These are phyloP conservation scores for Sporothrix schenckii DNA, from an alignment of 2,329 filamentous ascomycete genomes.

Conservation along the genomic window DNA sequence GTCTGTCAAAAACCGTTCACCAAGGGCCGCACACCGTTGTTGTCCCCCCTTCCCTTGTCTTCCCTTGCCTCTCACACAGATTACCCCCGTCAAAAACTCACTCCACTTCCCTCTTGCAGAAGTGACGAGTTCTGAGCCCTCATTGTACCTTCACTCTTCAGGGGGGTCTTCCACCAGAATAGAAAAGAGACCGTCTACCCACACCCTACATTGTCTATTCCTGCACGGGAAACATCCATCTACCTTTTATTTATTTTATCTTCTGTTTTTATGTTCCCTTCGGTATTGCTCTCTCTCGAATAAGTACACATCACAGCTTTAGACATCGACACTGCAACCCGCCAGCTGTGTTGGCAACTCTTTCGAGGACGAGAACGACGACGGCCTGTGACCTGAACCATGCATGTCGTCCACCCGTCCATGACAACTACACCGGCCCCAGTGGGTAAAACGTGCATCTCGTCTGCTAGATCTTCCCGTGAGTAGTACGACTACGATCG, in stretches of 20 bases:
- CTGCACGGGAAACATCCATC: conserved; percentile 8
- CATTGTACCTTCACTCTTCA: conserved; percentile 22
- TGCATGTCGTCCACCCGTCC: conserved; percentile 53
- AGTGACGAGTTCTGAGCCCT: conserved; percentile 22
- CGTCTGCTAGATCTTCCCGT: neutral
- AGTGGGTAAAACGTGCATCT: conserved; percentile 15
- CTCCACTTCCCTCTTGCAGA: conserved; percentile 25
- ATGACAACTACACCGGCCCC: conserved; percentile 40
- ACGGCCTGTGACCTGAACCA: conserved; percentile 48
- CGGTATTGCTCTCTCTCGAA: neutral
- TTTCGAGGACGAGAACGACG: conserved; percentile 39
- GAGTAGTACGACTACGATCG: neutral
- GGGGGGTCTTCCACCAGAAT: conserved; percentile 16
- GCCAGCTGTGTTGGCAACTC: neutral
- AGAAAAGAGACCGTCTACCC: conserved; percentile 26
- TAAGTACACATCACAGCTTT: neutral
- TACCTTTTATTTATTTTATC: neutral
- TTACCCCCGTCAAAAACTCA: conserved; percentile 21
- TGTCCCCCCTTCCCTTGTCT: conserved; percentile 6
- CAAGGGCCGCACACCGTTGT: conserved; percentile 19
- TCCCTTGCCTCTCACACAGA: conserved; percentile 19
- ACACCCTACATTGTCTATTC: neutral
- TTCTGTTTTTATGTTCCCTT: conserved; percentile 16
- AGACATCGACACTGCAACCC: neutral
- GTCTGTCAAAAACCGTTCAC: neutral